Conservation (phyloP, 169 alveolate species). For the Cryptosporidium andersoni region DNA sequence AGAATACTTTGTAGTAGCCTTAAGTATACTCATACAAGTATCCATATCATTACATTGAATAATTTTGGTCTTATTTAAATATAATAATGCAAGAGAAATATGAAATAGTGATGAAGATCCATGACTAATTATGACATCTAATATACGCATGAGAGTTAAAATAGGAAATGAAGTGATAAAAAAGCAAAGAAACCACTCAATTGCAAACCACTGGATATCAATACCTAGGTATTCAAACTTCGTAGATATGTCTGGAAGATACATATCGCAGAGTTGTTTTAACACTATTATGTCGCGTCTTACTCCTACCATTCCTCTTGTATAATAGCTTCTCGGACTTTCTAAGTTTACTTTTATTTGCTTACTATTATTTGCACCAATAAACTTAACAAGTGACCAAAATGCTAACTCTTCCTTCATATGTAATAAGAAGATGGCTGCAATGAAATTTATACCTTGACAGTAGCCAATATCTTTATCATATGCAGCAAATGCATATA, state of each 20-base stretch:
- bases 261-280: constrained; percentile 13
- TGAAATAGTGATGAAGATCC: constrained; percentile 28
- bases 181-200: constrained; percentile 68
- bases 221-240: constrained; percentile 25
- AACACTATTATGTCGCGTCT: constrained; percentile 28
- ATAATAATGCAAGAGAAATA: constrained; percentile 60
- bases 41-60: constrained; percentile 18
- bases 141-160: neutral
- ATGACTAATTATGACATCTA: constrained; percentile 57
- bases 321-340: constrained; percentile 17
- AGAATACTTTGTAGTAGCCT: constrained; percentile 1
- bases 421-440: constrained; percentile 78
- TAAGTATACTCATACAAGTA: constrained; percentile 20
- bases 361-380: constrained; percentile 18
- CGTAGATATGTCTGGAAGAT: constrained; percentile 15
- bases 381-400: constrained; percentile 64
- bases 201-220: constrained; percentile 66
- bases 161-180: constrained; percentile 52
- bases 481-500: constrained; percentile 76
- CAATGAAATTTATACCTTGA: constrained; percentile 83
- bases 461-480: constrained; percentile 82
- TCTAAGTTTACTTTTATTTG: constrained; percentile 18
- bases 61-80: constrained; percentile 27
- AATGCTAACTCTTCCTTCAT: constrained; percentile 85
- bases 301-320: constrained; percentile 45